Base-by-base conservation (phyloP, 2,329 filamentous ascomycete species). In the Zopfia rhizophila region DNA sequence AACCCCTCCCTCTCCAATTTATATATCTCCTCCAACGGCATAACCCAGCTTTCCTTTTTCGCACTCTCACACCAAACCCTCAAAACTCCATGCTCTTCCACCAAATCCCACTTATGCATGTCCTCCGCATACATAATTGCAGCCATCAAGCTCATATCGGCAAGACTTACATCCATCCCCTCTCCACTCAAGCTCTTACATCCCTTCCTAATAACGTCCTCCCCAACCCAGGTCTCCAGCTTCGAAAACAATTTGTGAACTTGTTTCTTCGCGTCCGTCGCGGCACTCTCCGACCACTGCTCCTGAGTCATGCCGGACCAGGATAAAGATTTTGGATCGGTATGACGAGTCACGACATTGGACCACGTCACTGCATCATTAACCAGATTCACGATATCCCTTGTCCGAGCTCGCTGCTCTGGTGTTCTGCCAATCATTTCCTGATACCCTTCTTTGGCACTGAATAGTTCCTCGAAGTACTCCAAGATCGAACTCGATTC, bases 91-190 rank as follows among this genome's bases (percentile, higher is more conserved):
- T 56, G 35, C 13, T 46, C 60, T 8, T 42, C 40, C 0, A 59
- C 11, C 46, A 36, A 56, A 22, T 56, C 51, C 18, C 32, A n/a
- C 18, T 39, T 45, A 53, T 54, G 56, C 36, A 25, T 45, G 16
- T 42, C 46, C 22, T 48, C 17, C 16, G 42, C 32, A 46, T 56
- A 56, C 25, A 51, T 25, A 18, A 60, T 45, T 29, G 27, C 25
- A 7, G 53, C 49, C 42, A 58, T 33, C 4, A 63, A 16, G 13
- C 30, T 29, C 3, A 61, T 7, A 37, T 59, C 50, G 17, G 53
- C 58, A 7, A 60, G 23, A 16, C 45, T 55, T 14, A 45, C 46
- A 22, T 42, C 25, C 10, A 14, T 31, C 12, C 51, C 43, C 11
- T 45, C 31, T 16, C 52, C 55, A 29, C 38, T 42, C 28, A 60